phyloP scores from a whole-genome alignment of 164 flowering plant species.

The Echeveria elegans region DNA sequence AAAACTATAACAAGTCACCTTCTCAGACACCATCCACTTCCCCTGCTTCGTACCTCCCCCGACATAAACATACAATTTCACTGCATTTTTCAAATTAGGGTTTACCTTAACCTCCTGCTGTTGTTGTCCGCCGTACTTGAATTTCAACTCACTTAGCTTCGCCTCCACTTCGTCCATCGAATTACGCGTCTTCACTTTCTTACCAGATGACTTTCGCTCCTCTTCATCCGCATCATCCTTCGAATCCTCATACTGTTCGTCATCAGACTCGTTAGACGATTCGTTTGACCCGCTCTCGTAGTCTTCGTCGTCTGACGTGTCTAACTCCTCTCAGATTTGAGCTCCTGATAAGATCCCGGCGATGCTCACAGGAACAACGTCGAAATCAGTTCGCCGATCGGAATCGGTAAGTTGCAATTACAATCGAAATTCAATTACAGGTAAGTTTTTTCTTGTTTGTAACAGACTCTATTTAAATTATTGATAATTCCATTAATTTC shows the following conservation, averaged over 20 bases:
- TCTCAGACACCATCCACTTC: conserved; percentile 52
- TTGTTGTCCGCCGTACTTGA: conserved; percentile 16
- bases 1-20: conserved; percentile 31
- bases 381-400: no score
- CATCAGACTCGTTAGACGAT: conserved; percentile 2
- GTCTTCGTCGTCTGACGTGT: conserved; percentile 17
- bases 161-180: conserved; percentile 20
- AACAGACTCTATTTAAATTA: no score
- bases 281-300: conserved; percentile 16
- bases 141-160: conserved; percentile 24
- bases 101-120: conserved; percentile 7
- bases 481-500: no score
- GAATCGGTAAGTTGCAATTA: no score
- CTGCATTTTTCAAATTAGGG: conserved; percentile 15
- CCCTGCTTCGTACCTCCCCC: conserved; percentile 57
- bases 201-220: conserved; percentile 9
- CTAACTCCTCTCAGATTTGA: conserved; percentile 37
- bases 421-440: no score
- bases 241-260: conserved; percentile 17
- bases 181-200: background rate
- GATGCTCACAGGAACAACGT: no score
- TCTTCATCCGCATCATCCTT: conserved; percentile 4
- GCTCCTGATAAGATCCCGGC: no score
- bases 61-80: conserved; percentile 42
- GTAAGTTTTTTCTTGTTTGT: no score